Evolutionary conservation across 208 protist species (phyloP).

Genomic region (Crithidia bombi): DNA sequence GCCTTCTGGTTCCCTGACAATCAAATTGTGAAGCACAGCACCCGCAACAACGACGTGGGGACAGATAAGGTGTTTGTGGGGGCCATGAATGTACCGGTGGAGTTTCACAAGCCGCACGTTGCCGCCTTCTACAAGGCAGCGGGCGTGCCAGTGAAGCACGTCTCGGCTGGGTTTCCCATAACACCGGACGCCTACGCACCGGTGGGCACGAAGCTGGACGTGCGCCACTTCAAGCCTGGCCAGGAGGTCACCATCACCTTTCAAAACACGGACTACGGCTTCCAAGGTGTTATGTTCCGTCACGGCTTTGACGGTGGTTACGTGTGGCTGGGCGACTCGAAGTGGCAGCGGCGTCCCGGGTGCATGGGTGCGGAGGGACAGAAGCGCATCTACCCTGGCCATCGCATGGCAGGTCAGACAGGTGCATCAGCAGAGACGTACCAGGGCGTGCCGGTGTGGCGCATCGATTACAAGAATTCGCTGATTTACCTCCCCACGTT

Average conservation of each 20-base stretch:
- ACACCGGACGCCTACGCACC: constrained; percentile 92
- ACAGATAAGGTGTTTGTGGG: constrained; percentile 90
- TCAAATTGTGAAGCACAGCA: constrained; percentile 88
- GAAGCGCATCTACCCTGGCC: constrained; percentile 92
- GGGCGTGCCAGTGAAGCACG: constrained; percentile 92
- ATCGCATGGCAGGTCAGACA: constrained; percentile 91
- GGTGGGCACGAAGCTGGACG: constrained; percentile 92
- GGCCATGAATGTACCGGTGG: constrained; percentile 91
- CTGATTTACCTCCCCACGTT: constrained; percentile 91
- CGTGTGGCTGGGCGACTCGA: constrained; percentile 92
- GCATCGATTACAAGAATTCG: constrained; percentile 95
- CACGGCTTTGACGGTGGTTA: constrained; percentile 94
- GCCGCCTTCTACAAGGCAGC: constrained; percentile 88
- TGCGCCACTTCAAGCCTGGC: constrained; percentile 93
- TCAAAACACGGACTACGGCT: constrained; percentile 94
- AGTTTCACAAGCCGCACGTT: constrained; percentile 93
- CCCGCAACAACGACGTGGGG: constrained; percentile 74
- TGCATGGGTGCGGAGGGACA: constrained; percentile 91
- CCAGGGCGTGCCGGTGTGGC: constrained; percentile 89
- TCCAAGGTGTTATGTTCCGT: constrained; percentile 92
- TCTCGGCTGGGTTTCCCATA: constrained; percentile 81
- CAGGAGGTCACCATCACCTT: constrained; percentile 93
- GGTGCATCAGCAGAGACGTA: constrained; percentile 89
- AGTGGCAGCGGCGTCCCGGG: constrained; percentile 92
- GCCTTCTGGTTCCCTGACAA: constrained; percentile 95